Base-by-base conservation (phyloP, 192 early-diverging fungal genomes). In the Coemansia sp. region DNA sequence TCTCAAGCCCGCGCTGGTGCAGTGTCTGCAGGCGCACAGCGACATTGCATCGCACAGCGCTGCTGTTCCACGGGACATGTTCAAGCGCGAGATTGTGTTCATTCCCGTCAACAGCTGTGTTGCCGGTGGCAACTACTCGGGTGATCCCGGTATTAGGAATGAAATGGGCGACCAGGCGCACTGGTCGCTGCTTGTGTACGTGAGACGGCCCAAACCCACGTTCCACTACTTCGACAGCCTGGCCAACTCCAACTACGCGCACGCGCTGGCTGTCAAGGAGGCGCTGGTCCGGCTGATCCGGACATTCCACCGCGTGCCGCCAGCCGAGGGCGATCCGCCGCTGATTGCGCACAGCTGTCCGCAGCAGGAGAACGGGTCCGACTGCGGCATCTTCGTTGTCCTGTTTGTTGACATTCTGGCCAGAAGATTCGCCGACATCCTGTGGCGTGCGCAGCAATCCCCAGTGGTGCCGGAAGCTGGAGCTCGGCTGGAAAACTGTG, bases 181-280 rank as follows among this genome's bases (percentile, higher is more conserved):
- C 59, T 79, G 77, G 77, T 79, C 77, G 54, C 69, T 79, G n/a
- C 65, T 79, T 0, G 69, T 79, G 8, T 71, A 68, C 41, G 53
- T 37, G n/a, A 39, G 54, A 3, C 52, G 38, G 40, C 56, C 42
- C 42, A 45, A 42, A 1, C 53, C 64, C 6, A 40, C 48, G 42
- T 83, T 73, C 61, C 80, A 83, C 43, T 83, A 83, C 64, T 83
- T 67, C 61, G 80, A 83, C 66, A 83, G 80, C 47, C 61, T 70
- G 60, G 80, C 80, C 37, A 77, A 74, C 52, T 37, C 53, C 12
- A 83, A 83, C 56, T 77, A 75, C 49, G n/a, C 61, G 9, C 45
- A 47, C 15, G 80, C 80, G 2, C 11, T 69, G 41, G 65, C 40
- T 5, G 57, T 52, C 3, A 77, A 77, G 52, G 38, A 50, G 4